Base-by-base conservation (phyloP, 306 rosid species). In the Styphnolobium japonicum region DNA sequence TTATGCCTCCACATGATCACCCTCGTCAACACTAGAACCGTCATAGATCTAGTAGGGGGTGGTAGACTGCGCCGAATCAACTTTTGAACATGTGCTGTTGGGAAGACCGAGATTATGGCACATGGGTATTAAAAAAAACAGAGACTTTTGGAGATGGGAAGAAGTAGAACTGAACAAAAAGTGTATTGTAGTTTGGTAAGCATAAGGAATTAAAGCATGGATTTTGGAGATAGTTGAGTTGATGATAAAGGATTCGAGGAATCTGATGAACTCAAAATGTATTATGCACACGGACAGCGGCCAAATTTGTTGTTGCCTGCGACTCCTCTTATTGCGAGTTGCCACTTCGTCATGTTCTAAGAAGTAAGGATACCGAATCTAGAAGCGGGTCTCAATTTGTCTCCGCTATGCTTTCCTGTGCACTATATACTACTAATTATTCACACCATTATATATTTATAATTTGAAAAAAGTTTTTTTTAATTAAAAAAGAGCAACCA, bases 11-110 rank as follows among this genome's bases (percentile, higher is more conserved):
- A 65, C 23, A 10, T 21, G 58, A 81, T 45, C 70, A 76, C 42
- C 67, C 43, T 5, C 19, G 27, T 14, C 57, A 72, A 14, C 25
- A 73, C 19, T 55, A 76, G 58, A 34, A 43, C 72, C 64, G 11
- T 15, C 21, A 40, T 56, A 79, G 86, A 89, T 85, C 90, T 85
- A 80, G 60, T 31, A 48, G 56, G 46, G 19, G 80, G 69, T 15
- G 22, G 8, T 42, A 62, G 64, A 36, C 37, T 7, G 61, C 39
- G 62, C 80, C 51, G 15, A 79, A 67, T 68, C 87, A 63, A 40
- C 49, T 15, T 48, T 31, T 29, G 75, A 84, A 58, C 71, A 71
- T 22, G 58, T 34, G 77, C 33, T 79, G 79, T 67, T 6, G 31
- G 36, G 7, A 74, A 81, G 22, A 55, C 14, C 51, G 25, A 70